Percentiles rank a stretch among this genome's conserved stretches.
phyloP scores from a whole-genome alignment of 2,329 filamentous ascomycete genomes.

The Diplodia scrobiculata region DNA sequence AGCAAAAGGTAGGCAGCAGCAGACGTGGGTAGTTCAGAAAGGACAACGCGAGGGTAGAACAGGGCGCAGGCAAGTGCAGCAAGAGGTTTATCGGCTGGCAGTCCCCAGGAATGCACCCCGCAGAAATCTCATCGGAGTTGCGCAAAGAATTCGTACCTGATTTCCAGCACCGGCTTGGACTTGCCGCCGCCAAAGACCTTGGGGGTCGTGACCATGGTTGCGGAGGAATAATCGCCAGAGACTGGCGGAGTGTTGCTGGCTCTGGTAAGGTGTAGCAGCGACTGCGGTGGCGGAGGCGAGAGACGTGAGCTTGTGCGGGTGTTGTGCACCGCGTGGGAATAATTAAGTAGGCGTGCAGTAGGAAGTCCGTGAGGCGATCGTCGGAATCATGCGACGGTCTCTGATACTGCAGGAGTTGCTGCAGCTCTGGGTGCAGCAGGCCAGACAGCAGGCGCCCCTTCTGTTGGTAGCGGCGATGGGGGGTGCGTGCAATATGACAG shows the following conservation, averaged over 20 bases:
- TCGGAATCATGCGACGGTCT: conserved; percentile 28
- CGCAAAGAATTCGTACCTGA: conserved; percentile 43
- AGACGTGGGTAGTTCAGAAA: not conserved
- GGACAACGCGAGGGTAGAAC: not conserved
- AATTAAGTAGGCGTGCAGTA: conserved; percentile 29
- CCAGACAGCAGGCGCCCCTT: conserved; percentile 21
- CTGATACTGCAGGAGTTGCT: conserved; percentile 26
- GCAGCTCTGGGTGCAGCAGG: conserved; percentile 26
- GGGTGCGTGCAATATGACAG: conserved; percentile 28
- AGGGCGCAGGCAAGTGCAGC: conserved; percentile 49
- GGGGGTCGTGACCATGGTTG: conserved; percentile 41
- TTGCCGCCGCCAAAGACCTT: conserved; percentile 42
- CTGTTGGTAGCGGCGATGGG: conserved; percentile 14
- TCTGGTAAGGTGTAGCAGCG: not conserved
- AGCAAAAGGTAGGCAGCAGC: not conserved
- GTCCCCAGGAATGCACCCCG: conserved; percentile 1
- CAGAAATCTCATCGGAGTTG: not conserved
- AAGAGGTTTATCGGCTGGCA: conserved; percentile 51
- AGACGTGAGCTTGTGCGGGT: not conserved
- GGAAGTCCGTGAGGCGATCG: conserved; percentile 28
- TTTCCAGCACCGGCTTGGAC: conserved; percentile 45
- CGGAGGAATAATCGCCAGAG: conserved; percentile 4
- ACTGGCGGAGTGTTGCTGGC: not conserved
- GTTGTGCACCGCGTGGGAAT: conserved; percentile 18
- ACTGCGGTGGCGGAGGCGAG: not conserved